A percentile compares a stretch with the other conserved stretches of the same genome.
phyloP scores from a whole-genome alignment of 306 rosid genomes.

The Herpetospermum pedunculosum region DNA sequence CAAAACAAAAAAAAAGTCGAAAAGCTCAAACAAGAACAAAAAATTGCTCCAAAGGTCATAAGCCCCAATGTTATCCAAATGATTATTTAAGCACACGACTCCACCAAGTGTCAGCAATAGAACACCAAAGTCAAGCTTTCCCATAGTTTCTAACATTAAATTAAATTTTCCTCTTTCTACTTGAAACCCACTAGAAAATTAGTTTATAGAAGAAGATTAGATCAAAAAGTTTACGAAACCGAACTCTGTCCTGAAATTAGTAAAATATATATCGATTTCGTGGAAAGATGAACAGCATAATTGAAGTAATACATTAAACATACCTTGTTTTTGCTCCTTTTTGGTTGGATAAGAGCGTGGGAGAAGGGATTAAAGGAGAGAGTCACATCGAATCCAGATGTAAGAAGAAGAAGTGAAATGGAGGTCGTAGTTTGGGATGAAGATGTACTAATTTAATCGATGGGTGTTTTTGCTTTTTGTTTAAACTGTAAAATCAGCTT shows the following conservation, averaged over 20 bases:
- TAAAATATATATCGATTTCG: background rate
- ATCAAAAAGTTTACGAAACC: constrained; percentile 5
- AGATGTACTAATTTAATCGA: constrained; percentile 7
- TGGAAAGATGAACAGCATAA: background rate
- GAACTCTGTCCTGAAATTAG: background rate
- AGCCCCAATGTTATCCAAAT: constrained; percentile 7
- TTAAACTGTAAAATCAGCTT: constrained; percentile 6
- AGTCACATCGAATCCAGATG: constrained; percentile 12
- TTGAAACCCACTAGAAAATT: background rate
- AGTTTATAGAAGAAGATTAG: constrained; percentile 1
- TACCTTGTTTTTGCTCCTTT: background rate
- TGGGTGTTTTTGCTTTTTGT: background rate
- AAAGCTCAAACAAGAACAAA: constrained; percentile 2
- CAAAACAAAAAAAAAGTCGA: constrained; percentile 1
- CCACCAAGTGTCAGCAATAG: constrained; percentile 7
- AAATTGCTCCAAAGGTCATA: background rate
- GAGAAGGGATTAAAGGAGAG: background rate
- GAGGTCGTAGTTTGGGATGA: background rate
- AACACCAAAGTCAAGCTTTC: background rate
- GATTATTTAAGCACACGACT: constrained; percentile 6
- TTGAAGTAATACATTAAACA: no score
- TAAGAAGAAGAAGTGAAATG: constrained; percentile 9
- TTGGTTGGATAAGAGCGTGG: constrained; percentile 10
- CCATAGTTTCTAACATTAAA: background rate
- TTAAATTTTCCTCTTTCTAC: constrained; percentile 2